phyloP scores from a whole-genome alignment of 305 asterid species.

The Fraxinus paxiana region DNA sequence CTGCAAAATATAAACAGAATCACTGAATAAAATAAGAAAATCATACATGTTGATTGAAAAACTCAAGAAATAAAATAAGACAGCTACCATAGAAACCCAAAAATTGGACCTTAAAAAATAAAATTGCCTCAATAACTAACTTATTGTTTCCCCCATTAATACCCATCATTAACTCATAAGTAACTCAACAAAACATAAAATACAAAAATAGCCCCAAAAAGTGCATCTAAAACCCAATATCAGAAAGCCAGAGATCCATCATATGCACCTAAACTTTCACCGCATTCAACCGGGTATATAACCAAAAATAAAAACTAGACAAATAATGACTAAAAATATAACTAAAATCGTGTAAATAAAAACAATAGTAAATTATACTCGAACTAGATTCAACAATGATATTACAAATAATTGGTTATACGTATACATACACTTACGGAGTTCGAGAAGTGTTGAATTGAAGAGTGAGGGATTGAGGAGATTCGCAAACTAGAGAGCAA shows the following conservation, averaged over 20 bases:
- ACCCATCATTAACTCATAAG: background rate
- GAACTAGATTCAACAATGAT: background rate
- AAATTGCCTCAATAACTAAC: background rate
- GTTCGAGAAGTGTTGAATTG: background rate
- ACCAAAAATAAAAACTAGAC: background rate
- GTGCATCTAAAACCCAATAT: background rate
- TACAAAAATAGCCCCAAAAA: background rate
- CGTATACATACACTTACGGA: conserved; percentile 1
- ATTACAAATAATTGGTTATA: background rate
- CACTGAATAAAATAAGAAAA: background rate
- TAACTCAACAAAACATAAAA: background rate
- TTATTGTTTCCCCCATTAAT: background rate
- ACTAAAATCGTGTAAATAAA: background rate
- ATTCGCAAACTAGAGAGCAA: background rate
- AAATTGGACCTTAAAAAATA: background rate
- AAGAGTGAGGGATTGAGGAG: background rate
- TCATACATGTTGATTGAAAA: background rate
- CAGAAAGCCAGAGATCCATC: background rate
- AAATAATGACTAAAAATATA: background rate
- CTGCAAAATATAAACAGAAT: background rate
- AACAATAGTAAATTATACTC: background rate
- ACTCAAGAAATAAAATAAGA: background rate
- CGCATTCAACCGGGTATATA: background rate
- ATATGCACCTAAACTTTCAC: background rate
- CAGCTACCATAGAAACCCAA: background rate